A percentile compares a stretch with the other conserved stretches of the same genome.
phyloP scores from a whole-genome alignment of 306 rosid genomes.

The Pyrus communis region DNA sequence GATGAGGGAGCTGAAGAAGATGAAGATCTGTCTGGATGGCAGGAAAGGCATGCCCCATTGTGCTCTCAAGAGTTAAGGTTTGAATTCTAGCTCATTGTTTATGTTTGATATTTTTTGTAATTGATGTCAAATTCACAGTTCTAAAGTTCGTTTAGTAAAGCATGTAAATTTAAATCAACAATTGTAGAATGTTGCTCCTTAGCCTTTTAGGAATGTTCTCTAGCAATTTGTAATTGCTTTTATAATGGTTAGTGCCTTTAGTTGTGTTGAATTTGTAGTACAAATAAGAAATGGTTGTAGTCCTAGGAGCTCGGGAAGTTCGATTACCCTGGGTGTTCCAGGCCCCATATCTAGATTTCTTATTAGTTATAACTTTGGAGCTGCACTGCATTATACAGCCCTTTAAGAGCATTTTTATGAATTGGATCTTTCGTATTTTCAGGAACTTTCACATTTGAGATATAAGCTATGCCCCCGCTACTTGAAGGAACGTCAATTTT shows the following conservation, averaged over 20 bases:
- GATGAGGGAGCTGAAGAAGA: slow-evolving; percentile 40
- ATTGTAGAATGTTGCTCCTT: not conserved
- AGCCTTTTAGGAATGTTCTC: not conserved
- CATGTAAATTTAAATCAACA: not conserved
- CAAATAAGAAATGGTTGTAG: not conserved
- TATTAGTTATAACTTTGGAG: not conserved
- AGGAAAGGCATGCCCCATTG: slow-evolving; percentile 71
- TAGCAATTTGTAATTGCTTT: not conserved
- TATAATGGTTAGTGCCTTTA: not conserved
- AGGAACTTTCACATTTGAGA: slow-evolving; percentile 80
- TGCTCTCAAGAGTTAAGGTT: slow-evolving; percentile 88
- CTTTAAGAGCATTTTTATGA: not conserved
- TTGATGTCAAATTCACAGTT: not conserved
- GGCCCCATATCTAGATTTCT: not conserved
- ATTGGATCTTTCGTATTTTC: slow-evolving; percentile 11
- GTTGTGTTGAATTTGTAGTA: not conserved
- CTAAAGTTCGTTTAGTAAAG: not conserved
- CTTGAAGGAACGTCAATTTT: slow-evolving; percentile 79
- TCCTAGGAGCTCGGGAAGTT: not conserved
- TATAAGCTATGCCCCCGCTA: slow-evolving; percentile 76
- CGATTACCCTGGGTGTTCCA: not conserved
- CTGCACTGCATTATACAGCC: not conserved
- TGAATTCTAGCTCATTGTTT: slow-evolving; percentile 8
- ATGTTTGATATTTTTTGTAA: not conserved
- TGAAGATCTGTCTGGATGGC: slow-evolving; percentile 78